Conservation (phyloP, 108 stramenopile species). For the Fistulifera solaris region DNA sequence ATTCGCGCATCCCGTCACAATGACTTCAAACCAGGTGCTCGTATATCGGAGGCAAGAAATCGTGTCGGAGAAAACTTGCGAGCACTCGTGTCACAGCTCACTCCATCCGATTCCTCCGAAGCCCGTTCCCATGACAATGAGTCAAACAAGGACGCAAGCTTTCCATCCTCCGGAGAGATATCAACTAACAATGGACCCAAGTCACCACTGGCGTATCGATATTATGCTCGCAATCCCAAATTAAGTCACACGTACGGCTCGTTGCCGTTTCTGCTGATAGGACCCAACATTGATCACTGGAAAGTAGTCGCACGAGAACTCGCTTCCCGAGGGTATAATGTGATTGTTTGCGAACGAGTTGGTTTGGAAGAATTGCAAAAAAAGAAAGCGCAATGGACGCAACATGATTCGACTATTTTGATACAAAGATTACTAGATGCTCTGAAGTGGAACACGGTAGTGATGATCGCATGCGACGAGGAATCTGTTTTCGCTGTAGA, state of each 20-base stretch:
- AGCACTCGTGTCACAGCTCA: no score
- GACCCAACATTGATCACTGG: conserved; percentile 57
- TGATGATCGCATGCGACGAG: conserved; percentile 43
- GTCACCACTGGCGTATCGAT: conserved; percentile 11
- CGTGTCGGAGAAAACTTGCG: no score
- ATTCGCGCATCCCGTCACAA: no score
- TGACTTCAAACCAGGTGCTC: no score
- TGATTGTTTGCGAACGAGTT: conserved; percentile 46
- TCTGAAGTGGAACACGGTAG: conserved; percentile 35
- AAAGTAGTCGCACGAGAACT: conserved; percentile 32
- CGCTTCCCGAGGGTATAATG: conserved; percentile 42
- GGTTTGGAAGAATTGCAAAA: not conserved
- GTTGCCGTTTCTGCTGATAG: conserved; percentile 42
- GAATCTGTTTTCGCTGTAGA: conserved; percentile 37
- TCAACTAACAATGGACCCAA: no score
- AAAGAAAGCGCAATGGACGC: not conserved
- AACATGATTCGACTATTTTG: conserved; percentile 11
- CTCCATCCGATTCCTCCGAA: no score
- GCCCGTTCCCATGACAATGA: no score
- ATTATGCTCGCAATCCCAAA: conserved; percentile 2
- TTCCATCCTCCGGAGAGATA: no score
- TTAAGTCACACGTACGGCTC: conserved; percentile 7
- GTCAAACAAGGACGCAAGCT: no score
- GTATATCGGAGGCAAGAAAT: no score
- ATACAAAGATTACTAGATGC: conserved; percentile 21